These are phyloP conservation scores for Phytopythium mirpurense DNA, from an alignment of 352 stramenopile species.

Conservation along the genomic window DNA sequence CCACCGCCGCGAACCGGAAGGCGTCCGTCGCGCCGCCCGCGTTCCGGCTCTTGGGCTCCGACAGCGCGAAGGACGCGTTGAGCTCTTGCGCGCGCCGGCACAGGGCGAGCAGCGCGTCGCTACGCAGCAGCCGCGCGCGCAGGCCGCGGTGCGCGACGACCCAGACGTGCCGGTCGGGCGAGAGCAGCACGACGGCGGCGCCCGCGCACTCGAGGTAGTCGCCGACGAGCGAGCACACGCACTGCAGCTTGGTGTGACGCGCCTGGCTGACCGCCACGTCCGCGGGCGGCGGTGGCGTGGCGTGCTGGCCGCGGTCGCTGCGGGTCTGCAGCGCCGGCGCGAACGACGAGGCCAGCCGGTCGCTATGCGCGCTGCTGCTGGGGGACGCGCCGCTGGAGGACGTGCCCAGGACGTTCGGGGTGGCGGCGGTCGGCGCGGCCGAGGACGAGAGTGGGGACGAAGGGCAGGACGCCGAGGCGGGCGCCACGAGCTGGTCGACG, in stretches of 20 bases:
- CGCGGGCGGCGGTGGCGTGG: not conserved
- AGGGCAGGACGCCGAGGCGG: constrained; percentile 16
- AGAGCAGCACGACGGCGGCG: constrained; percentile 55
- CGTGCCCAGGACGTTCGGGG: not conserved
- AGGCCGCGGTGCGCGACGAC: constrained; percentile 60
- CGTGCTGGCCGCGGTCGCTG: no score
- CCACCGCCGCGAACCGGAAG: constrained; percentile 62
- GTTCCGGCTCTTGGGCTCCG: constrained; percentile 19
- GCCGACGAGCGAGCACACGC: constrained; percentile 53
- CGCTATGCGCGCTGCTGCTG: not conserved
- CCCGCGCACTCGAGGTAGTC: constrained; percentile 73
- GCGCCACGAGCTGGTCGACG: constrained; percentile 1
- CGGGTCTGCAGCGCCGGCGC: constrained; percentile 6
- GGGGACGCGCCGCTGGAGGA: not conserved
- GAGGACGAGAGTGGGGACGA: constrained; percentile 37
- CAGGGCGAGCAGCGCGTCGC: constrained; percentile 49
- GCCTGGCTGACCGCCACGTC: constrained; percentile 67
- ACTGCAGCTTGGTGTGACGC: constrained; percentile 64
- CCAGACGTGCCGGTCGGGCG: constrained; percentile 51
- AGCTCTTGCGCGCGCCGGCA: constrained; percentile 38
- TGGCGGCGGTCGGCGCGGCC: constrained; percentile 17
- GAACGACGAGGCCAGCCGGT: not conserved
- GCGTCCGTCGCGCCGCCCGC: constrained; percentile 8
- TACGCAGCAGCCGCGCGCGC: constrained; percentile 40
- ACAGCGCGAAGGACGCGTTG: constrained; percentile 43